Evolutionary conservation across 176 grass and related monocot genomes (phyloP).

Genomic region (Echinochloa phyllopogon): DNA sequence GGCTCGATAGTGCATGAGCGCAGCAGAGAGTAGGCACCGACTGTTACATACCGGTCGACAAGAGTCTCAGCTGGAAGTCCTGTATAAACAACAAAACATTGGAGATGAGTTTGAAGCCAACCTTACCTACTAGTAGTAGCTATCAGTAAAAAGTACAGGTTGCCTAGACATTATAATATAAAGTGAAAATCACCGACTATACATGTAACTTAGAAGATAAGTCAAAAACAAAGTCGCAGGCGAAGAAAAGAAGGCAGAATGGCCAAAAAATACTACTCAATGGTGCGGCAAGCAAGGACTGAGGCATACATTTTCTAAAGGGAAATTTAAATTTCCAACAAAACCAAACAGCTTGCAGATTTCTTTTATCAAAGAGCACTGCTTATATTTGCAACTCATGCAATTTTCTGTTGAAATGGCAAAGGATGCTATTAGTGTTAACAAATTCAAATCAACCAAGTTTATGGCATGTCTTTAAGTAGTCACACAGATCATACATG

Average conservation of each 20-base stretch:
- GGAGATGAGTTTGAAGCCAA: slow-evolving; percentile 26
- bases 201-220: neutral
- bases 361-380: neutral
- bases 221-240: neutral
- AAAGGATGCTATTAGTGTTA: neutral
- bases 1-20: slow-evolving; percentile 97
- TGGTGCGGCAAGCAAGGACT: neutral
- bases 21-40: slow-evolving; percentile 82
- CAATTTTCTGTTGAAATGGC: slow-evolving; percentile 5
- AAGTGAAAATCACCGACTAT: neutral
- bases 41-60: slow-evolving; percentile 89
- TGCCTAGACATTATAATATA: neutral
- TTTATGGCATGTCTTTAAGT: neutral
- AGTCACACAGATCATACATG: neutral
- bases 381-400: neutral
- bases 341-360: neutral
- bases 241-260: neutral
- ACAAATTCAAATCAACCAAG: neutral
- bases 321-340: neutral
- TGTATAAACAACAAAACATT: slow-evolving; percentile 42
- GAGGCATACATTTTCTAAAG: neutral
- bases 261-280: neutral
- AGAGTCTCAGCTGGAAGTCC: slow-evolving; percentile 94
- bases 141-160: neutral
- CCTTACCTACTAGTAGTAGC: neutral